These are phyloP conservation scores for Tilletia setariae DNA, from an alignment of 1,284 basidiomycete genomes.

Conservation along the genomic window DNA sequence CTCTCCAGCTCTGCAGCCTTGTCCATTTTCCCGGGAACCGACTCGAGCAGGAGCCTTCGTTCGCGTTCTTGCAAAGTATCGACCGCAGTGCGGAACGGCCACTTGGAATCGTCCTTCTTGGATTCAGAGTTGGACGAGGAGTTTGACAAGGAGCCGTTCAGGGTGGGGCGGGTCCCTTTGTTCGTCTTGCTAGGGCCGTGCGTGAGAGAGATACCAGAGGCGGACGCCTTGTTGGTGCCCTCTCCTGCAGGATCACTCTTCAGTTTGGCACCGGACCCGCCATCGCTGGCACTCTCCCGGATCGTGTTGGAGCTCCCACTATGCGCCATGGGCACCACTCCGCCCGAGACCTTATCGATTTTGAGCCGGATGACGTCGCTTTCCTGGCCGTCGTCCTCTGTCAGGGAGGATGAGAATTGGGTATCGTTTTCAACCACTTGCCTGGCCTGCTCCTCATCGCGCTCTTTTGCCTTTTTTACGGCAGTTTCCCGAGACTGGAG, in stretches of 20 bases:
- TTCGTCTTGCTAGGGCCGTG: not conserved
- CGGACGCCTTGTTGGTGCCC: not conserved
- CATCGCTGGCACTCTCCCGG: not conserved
- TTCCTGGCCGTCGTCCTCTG: not conserved
- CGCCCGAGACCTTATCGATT: not conserved
- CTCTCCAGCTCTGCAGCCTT: constrained; percentile 39
- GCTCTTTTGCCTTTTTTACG: not conserved
- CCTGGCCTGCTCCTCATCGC: not conserved
- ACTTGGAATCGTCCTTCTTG: constrained; percentile 14
- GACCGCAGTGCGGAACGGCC: constrained; percentile 8
- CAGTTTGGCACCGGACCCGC: not conserved
- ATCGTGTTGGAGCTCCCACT: not conserved
- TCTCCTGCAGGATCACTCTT: not conserved
- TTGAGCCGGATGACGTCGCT: not conserved
- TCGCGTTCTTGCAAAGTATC: constrained; percentile 35
- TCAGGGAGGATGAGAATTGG: not conserved
- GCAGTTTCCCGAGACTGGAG: not conserved
- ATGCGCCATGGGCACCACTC: not conserved
- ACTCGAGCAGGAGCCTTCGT: constrained; percentile 40
- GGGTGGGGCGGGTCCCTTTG: not conserved
- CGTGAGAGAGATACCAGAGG: not conserved
- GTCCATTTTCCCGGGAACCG: constrained; percentile 46
- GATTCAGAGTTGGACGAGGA: not conserved
- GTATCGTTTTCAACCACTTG: not conserved
- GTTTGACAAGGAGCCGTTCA: not conserved